phyloP scores from a whole-genome alignment of 148 eudicot genomes.

The Rhododendron vialii region DNA sequence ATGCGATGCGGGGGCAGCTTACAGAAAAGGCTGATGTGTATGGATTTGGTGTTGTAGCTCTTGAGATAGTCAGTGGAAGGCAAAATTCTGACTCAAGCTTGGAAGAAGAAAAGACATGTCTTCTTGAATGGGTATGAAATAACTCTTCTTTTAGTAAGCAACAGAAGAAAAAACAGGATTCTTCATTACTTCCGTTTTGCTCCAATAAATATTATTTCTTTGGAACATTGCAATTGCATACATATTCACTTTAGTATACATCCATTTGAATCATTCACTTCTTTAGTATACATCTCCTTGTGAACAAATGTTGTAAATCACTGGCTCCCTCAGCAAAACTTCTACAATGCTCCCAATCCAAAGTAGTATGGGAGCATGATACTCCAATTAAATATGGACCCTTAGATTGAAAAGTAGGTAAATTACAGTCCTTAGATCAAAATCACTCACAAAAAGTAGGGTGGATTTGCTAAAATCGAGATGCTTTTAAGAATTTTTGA shows the following conservation, averaged over 20 bases:
- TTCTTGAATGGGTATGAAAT: conserved; percentile 81
- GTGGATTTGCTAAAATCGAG: no score
- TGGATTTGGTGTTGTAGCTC: conserved; percentile 80
- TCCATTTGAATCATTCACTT: not conserved
- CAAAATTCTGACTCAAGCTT: conserved; percentile 52
- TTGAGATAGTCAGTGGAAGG: conserved; percentile 82
- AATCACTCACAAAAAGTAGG: no score
- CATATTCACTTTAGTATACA: not conserved
- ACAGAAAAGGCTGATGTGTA: conserved; percentile 93
- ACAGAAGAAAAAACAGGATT: not conserved
- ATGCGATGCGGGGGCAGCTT: conserved; percentile 93
- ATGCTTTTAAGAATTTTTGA: no score
- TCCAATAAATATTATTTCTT: not conserved
- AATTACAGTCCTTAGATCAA: no score
- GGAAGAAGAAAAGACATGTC: conserved; percentile 51
- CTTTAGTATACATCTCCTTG: not conserved
- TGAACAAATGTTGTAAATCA: not conserved
- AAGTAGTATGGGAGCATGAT: no score
- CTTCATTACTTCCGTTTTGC: not conserved
- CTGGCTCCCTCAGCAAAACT: no score
- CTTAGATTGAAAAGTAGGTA: no score
- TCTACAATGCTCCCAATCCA: no score
- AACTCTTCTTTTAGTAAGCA: no score
- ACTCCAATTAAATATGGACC: no score
- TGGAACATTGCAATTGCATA: not conserved